Evolutionary conservation across 2,329 filamentous ascomycete species (phyloP).

Genomic region (Hawksworthiomyces lignivorus): DNA sequence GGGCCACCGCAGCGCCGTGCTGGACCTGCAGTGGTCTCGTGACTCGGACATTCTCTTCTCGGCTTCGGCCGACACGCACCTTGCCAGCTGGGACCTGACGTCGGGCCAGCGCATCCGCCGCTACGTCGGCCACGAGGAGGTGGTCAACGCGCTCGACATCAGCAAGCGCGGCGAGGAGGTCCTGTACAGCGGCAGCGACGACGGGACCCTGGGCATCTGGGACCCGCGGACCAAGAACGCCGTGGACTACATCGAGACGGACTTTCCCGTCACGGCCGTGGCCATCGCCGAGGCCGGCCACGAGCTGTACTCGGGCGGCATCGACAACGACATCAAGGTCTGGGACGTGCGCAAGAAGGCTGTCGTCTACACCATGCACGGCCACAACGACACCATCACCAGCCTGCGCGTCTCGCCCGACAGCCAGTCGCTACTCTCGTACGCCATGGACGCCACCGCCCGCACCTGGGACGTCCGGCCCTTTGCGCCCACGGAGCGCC

Average conservation of each 20-base stretch:
- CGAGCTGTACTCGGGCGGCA: constrained; percentile 88
- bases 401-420: constrained; percentile 89
- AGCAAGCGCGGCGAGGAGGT: constrained; percentile 86
- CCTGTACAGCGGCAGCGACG: constrained; percentile 84
- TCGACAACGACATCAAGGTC: constrained; percentile 94
- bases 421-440: constrained; percentile 80
- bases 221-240: constrained; percentile 87
- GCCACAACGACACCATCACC: constrained; percentile 87
- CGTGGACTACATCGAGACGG: constrained; percentile 78
- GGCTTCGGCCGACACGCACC: constrained; percentile 84
- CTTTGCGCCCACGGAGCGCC: constrained; percentile 81
- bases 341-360: constrained; percentile 94
- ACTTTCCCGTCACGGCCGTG: constrained; percentile 86
- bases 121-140: constrained; percentile 87
- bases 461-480: constrained; percentile 94
- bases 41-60: constrained; percentile 88
- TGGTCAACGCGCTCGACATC: constrained; percentile 88
- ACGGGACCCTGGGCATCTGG: constrained; percentile 92
- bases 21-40: constrained; percentile 94
- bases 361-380: constrained; percentile 77
- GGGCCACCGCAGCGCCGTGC: constrained; percentile 82
- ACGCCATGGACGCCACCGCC: constrained; percentile 89
- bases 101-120: constrained; percentile 86
- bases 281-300: constrained; percentile 91
- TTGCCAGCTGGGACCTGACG: constrained; percentile 92